Conservation (phyloP, 2,329 filamentous ascomycete genomes). For the Rhinocladiella similis region DNA sequence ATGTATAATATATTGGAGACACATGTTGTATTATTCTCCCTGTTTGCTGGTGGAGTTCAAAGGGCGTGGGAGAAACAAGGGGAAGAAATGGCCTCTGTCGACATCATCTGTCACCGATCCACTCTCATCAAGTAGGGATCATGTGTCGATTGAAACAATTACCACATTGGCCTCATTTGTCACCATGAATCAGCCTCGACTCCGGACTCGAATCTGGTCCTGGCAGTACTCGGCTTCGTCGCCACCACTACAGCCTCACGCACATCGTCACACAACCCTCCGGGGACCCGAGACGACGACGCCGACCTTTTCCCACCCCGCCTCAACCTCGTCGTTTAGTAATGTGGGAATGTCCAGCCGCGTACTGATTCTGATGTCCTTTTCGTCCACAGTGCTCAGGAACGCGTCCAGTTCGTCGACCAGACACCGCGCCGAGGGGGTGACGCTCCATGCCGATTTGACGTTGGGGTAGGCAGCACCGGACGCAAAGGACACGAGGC, state of each 20-base stretch:
- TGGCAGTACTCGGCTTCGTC: not conserved
- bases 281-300: not conserved
- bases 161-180: too few species aligned
- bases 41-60: not conserved
- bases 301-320: not conserved
- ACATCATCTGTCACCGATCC: too few species aligned
- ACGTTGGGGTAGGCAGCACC: conserved; percentile 36
- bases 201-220: not conserved
- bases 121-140: too few species aligned
- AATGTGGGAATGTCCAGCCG: not conserved
- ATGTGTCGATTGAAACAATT: too few species aligned
- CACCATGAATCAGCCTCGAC: not conserved
- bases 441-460: conserved; percentile 6
- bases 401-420: not conserved
- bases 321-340: not conserved
- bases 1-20: too few species aligned
- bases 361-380: not conserved
- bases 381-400: not conserved
- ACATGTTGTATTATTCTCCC: not conserved
- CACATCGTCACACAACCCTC: not conserved
- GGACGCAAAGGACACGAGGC: conserved; percentile 38
- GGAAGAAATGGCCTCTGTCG: too few species aligned
- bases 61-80: not conserved
- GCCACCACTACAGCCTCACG: not conserved
- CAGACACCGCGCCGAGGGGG: not conserved